Evolutionary conservation across 192 early-diverging fungal species (phyloP).

Genomic region (Rhizoclosmatium globosum): DNA sequence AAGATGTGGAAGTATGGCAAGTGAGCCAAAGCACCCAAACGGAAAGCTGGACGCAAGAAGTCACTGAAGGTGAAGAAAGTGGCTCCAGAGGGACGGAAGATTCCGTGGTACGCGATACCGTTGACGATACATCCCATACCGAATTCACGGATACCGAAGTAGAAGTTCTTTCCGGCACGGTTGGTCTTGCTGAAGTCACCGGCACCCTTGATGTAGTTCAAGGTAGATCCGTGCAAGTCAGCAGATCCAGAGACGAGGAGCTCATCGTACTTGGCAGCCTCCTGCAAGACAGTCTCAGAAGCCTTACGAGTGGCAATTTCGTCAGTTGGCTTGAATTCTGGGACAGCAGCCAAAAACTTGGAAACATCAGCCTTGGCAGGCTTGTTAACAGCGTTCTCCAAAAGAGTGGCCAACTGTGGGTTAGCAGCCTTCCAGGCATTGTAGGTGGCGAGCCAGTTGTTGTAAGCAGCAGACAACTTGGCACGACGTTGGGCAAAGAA

Average conservation of each 20-base stretch:
- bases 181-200: slow-evolving; percentile 65
- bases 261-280: slow-evolving; percentile 78
- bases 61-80: slow-evolving; percentile 83
- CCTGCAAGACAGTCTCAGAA: slow-evolving; percentile 85
- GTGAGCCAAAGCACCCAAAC: slow-evolving; percentile 87
- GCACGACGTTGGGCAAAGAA: slow-evolving; percentile 61
- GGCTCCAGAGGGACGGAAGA: slow-evolving; percentile 48
- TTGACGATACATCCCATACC: slow-evolving; percentile 96
- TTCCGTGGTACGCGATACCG: slow-evolving; percentile 46
- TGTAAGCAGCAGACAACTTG: slow-evolving; percentile 70
- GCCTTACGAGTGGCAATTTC: slow-evolving; percentile 73
- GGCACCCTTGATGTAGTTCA: slow-evolving; percentile 95
- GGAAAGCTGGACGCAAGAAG: slow-evolving; percentile 77
- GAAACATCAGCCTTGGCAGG: slow-evolving; percentile 33
- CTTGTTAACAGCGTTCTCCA: slow-evolving; percentile 32
- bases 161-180: slow-evolving; percentile 35
- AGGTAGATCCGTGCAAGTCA: slow-evolving; percentile 95
- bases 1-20: slow-evolving; percentile 95
- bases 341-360: slow-evolving; percentile 29
- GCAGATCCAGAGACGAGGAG: slow-evolving; percentile 95
- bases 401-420: slow-evolving; percentile 63
- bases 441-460: slow-evolving; percentile 80
- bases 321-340: slow-evolving; percentile 27
- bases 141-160: slow-evolving; percentile 87
- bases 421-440: slow-evolving; percentile 70